Evolutionary conservation across 2,329 filamentous ascomycete genomes (phyloP), one percentile per base, ranked within the genome.

Genomic region (Botrytis medusae): DNA sequence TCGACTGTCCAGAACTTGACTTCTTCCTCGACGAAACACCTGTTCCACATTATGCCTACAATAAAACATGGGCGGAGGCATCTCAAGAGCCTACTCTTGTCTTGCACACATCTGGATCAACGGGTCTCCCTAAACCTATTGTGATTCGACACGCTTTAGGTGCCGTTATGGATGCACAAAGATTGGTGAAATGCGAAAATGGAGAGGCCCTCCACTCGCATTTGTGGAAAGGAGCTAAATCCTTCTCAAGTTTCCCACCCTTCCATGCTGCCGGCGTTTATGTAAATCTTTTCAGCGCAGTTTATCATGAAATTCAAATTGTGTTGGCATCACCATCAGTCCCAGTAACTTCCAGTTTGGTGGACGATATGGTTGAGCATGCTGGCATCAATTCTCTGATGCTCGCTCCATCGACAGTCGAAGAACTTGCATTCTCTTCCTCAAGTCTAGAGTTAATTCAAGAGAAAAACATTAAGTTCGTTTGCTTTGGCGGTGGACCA

Each of bases 31-130:
- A 72, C 9, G 63, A 69, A 48, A 69, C 54, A 14, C 71, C 63
- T 10, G 71, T 61, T 69, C 40, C 64, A n/a, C 72, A 70, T 32
- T 73, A 73, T 54, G 42, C 72, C n/a, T 72, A 75, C 40, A 67
- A 63, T 16, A 64, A 74, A 10, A 75, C 71, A 2, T 83, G 80
- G 34, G 78, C 80, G 1, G 76, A 80, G 32, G 72, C 51, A 14
- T 67, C 32, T 12, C 18, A 62, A 22, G 63, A 74, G 7, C 71
- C 72, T 22, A 16, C 69, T 48, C 44, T 76, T 25, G 37, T 74
- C 57, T n/a, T 74, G 20, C 75, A 76, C 62, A 74, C 75, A 59
- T 76, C 75, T 20, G 75, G 74, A 25, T 75, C 74, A 32, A 75
- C 74, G 20, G 75, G 74, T n/a, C 40, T 72, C 9, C 75, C 75